Conservation (phyloP, 2,329 filamentous ascomycete genomes). For the Claviceps capensis region DNA sequence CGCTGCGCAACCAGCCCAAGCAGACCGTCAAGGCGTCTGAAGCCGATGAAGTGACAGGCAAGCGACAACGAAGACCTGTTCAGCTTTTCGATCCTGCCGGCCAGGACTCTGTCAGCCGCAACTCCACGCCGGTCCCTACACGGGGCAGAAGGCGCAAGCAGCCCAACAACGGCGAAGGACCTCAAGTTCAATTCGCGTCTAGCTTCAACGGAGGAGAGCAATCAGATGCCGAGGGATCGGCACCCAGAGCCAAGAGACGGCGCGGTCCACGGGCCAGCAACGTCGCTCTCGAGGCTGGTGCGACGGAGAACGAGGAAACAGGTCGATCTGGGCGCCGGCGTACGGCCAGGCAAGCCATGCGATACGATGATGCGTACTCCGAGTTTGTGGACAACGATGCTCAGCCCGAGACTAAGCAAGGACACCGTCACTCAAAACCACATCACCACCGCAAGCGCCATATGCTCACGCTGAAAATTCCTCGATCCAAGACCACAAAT, state of each 20-base stretch:
- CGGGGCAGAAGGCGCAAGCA: slow-evolving; percentile 20
- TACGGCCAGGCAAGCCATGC: slow-evolving; percentile 3
- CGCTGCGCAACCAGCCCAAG: slow-evolving; percentile 42
- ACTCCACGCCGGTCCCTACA: slow-evolving; percentile 32
- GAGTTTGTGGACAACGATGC: slow-evolving; percentile 9
- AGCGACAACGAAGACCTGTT: slow-evolving; percentile 39
- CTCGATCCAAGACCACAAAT: slow-evolving; percentile 25
- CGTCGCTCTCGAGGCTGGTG: slow-evolving; percentile 9
- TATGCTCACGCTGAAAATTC: slow-evolving; percentile 25
- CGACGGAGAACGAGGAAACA: slow-evolving; percentile 1
- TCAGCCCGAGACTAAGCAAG: slow-evolving; percentile 12
- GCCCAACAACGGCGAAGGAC: slow-evolving; percentile 15
- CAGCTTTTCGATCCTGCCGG: slow-evolving; percentile 36
- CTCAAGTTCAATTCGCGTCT: slow-evolving; percentile 13
- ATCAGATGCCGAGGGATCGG: slow-evolving; percentile 18
- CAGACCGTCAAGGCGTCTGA: slow-evolving; percentile 47
- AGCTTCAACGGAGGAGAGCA: slow-evolving; percentile 21
- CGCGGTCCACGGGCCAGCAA: slow-evolving; percentile 17
- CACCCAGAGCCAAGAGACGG: slow-evolving; percentile 17
- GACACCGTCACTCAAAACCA: not conserved
- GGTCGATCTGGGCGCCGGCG: slow-evolving; percentile 9
- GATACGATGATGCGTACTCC: slow-evolving; percentile 6
- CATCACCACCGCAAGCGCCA: slow-evolving; percentile 13
- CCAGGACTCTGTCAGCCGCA: slow-evolving; percentile 34
- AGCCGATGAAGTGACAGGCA: slow-evolving; percentile 35